Evolutionary conservation across 108 stramenopile species (phyloP), one percentile per base, ranked within the genome.

Genomic region (Conticribra weissflogii): DNA sequence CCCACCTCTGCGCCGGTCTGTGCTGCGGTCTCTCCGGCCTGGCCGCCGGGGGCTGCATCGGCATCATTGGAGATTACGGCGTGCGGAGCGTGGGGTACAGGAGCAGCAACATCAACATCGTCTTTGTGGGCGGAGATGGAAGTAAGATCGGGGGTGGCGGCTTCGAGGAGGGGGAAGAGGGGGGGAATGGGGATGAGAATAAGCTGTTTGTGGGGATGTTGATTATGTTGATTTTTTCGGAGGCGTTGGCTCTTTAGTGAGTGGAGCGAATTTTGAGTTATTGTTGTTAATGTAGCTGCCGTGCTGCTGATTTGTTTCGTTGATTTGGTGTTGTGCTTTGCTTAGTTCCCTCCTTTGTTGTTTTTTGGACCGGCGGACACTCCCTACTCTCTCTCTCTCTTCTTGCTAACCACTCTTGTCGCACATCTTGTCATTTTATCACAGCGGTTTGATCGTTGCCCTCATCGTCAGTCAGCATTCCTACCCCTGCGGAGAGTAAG

Each of bases 141-240:
- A n/a, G n/a, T n/a, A n/a, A n/a, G n/a, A n/a, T 9, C 90, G 88
- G 53, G 88, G 88, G 33, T 71, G 36, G 87, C 27, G 87, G 70
- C 9, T 76, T 51, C 54, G 87, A 41, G 12, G 36, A 63, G 16
- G 88, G 76, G 12, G 79, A 57, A 55, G 64, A 49, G 21, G 83
- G 55, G 21, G 86, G 76, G 12, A 54, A 58, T 48, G 84, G 79
- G 15, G 86, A 83, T 57, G 85, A 86, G 46, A 91, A 91, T 70
- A 94, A 94, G 58, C 79, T 94, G 0, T 94, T 89, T 72, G 90
- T 94, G 46, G 93, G 93, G 27, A 90, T 94, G 89, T 77, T 94
- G 29, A 93, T 93, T 33, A 93, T 93, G 92, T 78, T 93, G 31
- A 92, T 92, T 74, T 71, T 71, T 25, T 86, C 84, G 16, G 93